A percentile compares a stretch with the other conserved stretches of the same genome.
Evolutionary conservation across 306 rosid species (phyloP).

Genomic region (Leucaena leucocephala): DNA sequence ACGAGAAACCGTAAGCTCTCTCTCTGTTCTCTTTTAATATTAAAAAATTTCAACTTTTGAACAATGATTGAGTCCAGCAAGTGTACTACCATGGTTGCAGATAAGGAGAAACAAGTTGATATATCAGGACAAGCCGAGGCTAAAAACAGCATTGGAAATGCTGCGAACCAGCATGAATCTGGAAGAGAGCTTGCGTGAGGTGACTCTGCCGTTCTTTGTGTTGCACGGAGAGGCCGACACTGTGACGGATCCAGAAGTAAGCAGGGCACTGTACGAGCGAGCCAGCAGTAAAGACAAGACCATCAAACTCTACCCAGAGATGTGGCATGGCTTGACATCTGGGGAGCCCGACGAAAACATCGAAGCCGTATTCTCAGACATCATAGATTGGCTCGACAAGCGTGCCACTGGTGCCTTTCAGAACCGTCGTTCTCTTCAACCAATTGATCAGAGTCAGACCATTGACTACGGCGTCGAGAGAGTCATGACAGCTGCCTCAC

Average conservation of each 20-base stretch:
- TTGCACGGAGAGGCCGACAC: conserved; percentile 85
- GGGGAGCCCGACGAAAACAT: conserved; percentile 86
- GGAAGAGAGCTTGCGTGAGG: conserved; percentile 65
- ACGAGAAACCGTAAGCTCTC: conserved; percentile 58
- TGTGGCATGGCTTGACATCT: conserved; percentile 87
- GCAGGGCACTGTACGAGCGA: conserved; percentile 62
- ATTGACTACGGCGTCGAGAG: conserved; percentile 16
- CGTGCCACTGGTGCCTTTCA: conserved; percentile 25
- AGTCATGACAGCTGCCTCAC: conserved; percentile 12
- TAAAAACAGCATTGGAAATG: conserved; percentile 84
- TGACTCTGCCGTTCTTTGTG: conserved; percentile 74
- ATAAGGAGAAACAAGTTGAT: conserved; percentile 78
- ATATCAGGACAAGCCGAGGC: conserved; percentile 85
- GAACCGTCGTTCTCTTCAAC: conserved; percentile 24
- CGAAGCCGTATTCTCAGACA: conserved; percentile 63
- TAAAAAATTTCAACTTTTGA: not conserved
- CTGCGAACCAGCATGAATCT: conserved; percentile 68
- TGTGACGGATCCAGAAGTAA: conserved; percentile 91
- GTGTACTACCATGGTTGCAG: conserved; percentile 41
- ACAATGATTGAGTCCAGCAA: not conserved
- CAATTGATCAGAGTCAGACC: not conserved
- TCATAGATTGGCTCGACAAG: conserved; percentile 67
- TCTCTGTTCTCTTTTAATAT: not conserved
- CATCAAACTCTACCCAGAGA: conserved; percentile 70
- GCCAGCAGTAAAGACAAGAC: conserved; percentile 86